A percentile compares a stretch with the other conserved stretches of the same genome.
Evolutionary conservation across 805 yeast genomes (phyloP).

Genomic region (Candida anglica): DNA sequence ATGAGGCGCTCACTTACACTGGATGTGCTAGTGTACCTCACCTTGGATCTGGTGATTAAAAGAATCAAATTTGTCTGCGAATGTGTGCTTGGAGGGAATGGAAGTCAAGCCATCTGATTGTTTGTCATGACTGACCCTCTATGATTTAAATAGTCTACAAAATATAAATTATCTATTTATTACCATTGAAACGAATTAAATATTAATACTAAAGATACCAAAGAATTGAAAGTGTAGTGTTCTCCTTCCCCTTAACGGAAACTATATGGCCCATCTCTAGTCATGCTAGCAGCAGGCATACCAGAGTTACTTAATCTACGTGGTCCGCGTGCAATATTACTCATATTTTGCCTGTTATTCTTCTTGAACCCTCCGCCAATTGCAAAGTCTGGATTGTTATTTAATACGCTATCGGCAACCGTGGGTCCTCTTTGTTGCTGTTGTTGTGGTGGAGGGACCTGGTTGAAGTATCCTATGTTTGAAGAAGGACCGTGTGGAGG

Average conservation of each 20-base stretch:
- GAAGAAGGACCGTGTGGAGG: slow-evolving; percentile 10
- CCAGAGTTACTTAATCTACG: no score
- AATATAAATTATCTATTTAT: neutral
- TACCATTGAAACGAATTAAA: neutral
- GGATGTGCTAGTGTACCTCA: no score
- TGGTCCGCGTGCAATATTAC: no score
- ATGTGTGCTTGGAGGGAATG: no score
- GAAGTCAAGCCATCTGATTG: no score
- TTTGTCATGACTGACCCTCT: no score
- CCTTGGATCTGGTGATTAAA: no score
- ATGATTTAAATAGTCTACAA: neutral
- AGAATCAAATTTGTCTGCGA: no score
- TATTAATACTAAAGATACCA: no score
- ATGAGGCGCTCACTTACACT: no score
- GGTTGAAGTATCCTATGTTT: slow-evolving; percentile 11
- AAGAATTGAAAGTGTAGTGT: no score
- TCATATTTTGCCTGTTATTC: neutral
- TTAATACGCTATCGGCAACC: slow-evolving; percentile 34
- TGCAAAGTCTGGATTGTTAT: slow-evolving; percentile 38
- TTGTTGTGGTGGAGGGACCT: slow-evolving; percentile 12
- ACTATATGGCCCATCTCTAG: slow-evolving; percentile 4
- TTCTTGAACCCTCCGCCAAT: slow-evolving; percentile 15
- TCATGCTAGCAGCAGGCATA: slow-evolving; percentile 2
- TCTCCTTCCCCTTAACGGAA: no score
- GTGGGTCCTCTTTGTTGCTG: slow-evolving; percentile 18